These are phyloP conservation scores for Lactarius hatsudake DNA, from an alignment of 768 basidiomycete genomes.

Conservation along the genomic window DNA sequence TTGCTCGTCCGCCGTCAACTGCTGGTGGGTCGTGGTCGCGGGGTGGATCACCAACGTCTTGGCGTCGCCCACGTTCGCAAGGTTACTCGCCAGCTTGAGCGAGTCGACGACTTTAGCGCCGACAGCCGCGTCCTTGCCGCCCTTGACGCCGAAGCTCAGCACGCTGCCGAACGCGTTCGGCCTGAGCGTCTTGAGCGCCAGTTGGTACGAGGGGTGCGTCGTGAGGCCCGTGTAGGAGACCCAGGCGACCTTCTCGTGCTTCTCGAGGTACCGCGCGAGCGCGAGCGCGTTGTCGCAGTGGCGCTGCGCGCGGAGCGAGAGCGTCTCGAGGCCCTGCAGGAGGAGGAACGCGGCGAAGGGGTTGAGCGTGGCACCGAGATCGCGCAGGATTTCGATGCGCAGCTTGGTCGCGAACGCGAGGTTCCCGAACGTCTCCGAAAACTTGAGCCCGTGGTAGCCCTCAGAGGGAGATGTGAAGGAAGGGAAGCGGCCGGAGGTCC, in stretches of 20 bases:
- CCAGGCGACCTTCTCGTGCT: conserved; percentile 68
- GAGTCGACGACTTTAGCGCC: conserved; percentile 66
- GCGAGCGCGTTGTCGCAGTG: conserved; percentile 70
- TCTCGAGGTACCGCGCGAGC: conserved; percentile 60
- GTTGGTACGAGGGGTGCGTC: conserved; percentile 55
- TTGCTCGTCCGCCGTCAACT: conserved; percentile 61
- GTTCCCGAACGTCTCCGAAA: conserved; percentile 62
- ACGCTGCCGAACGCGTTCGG: conserved; percentile 65
- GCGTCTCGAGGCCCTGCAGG: conserved; percentile 74
- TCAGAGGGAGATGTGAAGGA: conserved; percentile 71
- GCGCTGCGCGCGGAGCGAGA: conserved; percentile 65
- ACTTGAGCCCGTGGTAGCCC: conserved; percentile 71
- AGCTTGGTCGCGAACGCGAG: conserved; percentile 64
- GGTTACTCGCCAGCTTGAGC: conserved; percentile 68
- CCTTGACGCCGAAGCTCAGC: conserved; percentile 74
- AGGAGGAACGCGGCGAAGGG: conserved; percentile 74
- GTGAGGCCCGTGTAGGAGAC: conserved; percentile 77
- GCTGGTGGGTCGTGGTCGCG: conserved; percentile 73
- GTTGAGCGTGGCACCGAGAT: conserved; percentile 62
- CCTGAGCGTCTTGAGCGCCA: conserved; percentile 57
- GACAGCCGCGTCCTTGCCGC: conserved; percentile 38
- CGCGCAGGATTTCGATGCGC: conserved; percentile 60
- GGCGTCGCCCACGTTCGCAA: conserved; percentile 73
- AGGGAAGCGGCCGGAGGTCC: conserved; percentile 70
- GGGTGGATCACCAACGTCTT: conserved; percentile 82